phyloP scores from a whole-genome alignment of 2,329 filamentous ascomycete genomes.

The Ophiocordyceps camponoti-leonardi region DNA sequence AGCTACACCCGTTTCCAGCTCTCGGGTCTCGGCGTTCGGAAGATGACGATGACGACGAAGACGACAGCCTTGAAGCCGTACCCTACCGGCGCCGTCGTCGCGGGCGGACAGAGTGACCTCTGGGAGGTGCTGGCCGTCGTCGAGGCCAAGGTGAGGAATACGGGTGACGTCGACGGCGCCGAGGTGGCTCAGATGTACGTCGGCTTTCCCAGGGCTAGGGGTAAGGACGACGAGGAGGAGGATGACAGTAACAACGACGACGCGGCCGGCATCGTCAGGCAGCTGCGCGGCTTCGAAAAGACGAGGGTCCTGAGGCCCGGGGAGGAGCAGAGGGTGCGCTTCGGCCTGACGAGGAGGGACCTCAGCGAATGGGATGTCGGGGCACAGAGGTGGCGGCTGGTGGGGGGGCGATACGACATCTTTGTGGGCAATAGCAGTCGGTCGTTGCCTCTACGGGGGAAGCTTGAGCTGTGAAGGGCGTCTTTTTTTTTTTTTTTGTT shows the following conservation, averaged over 20 bases:
- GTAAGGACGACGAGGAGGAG: background rate
- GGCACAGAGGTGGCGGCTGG: conserved; percentile 42
- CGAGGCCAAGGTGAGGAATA: conserved; percentile 22
- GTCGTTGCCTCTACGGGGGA: conserved; percentile 22
- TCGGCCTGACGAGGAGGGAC: conserved; percentile 43
- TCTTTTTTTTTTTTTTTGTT: too few relatives aligned
- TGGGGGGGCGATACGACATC: conserved; percentile 23
- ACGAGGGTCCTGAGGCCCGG: conserved; percentile 25
- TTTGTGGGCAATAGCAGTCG: conserved; percentile 31
- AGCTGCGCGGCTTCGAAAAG: conserved; percentile 53
- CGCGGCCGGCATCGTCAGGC: conserved; percentile 25
- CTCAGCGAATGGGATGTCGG: conserved; percentile 48
- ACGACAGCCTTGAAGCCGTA: conserved; percentile 12
- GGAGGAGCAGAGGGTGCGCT: conserved; percentile 24
- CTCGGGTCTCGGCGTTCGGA: conserved; percentile 20
- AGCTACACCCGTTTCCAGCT: conserved; percentile 37
- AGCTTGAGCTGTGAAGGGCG: conserved; percentile 8
- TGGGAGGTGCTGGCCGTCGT: conserved; percentile 27
- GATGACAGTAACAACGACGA: background rate
- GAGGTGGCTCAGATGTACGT: conserved; percentile 33
- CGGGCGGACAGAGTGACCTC: conserved; percentile 25
- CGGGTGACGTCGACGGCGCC: conserved; percentile 21
- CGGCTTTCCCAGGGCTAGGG: conserved; percentile 16
- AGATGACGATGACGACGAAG: background rate
- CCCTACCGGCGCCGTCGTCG: conserved; percentile 19